phyloP scores from a whole-genome alignment of 768 basidiomycete species.

The Auricularia sp. region DNA sequence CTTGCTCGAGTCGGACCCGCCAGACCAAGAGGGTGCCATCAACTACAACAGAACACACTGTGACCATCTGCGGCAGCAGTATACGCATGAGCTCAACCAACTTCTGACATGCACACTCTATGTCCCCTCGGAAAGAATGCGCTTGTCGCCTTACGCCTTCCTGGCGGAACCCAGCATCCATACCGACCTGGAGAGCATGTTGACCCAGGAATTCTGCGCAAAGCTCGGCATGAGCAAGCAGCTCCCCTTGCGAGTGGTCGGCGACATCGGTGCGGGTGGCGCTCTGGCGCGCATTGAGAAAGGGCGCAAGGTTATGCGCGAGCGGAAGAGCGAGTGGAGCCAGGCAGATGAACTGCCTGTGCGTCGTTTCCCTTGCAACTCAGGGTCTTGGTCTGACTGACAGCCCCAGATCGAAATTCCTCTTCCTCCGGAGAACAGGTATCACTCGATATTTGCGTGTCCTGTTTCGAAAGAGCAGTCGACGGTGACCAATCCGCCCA shows the following conservation, averaged over 20 bases:
- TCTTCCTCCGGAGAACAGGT: conserved; percentile 72
- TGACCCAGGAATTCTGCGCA: conserved; percentile 84
- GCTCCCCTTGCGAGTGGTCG: conserved; percentile 77
- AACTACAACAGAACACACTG: conserved; percentile 64
- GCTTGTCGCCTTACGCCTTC: conserved; percentile 64
- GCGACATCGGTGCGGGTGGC: conserved; percentile 87
- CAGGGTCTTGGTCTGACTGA: background rate
- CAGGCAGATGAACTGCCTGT: conserved; percentile 86
- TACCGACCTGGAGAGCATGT: conserved; percentile 68
- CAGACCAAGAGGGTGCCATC: conserved; percentile 50
- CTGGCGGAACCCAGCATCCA: conserved; percentile 63
- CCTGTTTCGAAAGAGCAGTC: conserved; percentile 97
- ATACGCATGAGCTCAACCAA: conserved; percentile 56
- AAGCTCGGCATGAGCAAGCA: conserved; percentile 82
- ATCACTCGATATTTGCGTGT: conserved; percentile 95
- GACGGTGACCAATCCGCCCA: conserved; percentile 86
- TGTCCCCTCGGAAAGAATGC: conserved; percentile 56
- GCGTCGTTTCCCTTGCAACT: conserved; percentile 10
- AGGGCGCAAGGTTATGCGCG: conserved; percentile 85
- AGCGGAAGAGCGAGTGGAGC: conserved; percentile 87
- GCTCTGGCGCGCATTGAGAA: conserved; percentile 90
- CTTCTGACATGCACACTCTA: conserved; percentile 62
- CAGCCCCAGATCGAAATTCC: conserved; percentile 80
- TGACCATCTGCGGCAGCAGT: conserved; percentile 46
- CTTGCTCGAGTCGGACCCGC: conserved; percentile 51